Evolutionary conservation across 2,329 filamentous ascomycete genomes (phyloP).

Genomic region (Aspergillus caelatus): DNA sequence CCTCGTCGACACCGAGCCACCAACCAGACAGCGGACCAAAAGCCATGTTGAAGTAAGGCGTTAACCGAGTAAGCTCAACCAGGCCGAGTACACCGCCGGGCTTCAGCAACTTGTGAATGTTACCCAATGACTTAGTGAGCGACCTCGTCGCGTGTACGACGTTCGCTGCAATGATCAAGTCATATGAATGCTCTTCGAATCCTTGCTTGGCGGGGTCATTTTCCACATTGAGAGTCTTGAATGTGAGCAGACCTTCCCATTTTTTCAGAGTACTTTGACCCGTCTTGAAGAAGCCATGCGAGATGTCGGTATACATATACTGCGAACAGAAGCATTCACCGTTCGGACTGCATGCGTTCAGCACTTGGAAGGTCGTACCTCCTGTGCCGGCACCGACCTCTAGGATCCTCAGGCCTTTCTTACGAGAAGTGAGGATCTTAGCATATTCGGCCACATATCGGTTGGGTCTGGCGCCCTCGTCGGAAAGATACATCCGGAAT

Average conservation of each 20-base stretch:
- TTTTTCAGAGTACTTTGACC: conserved; percentile 21
- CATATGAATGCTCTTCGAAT: conserved; percentile 27
- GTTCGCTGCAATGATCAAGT: conserved; percentile 27
- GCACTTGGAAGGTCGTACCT: conserved; percentile 10
- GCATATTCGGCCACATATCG: conserved; percentile 7
- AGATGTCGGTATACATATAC: conserved; percentile 29
- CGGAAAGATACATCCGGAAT: conserved; percentile 7
- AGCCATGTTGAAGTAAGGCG: conserved; percentile 9
- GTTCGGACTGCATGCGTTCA: conserved; percentile 2
- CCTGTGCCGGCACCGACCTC: conserved; percentile 28
- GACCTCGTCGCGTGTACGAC: conserved; percentile 11
- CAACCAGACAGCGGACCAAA: conserved; percentile 11
- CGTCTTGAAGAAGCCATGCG: conserved; percentile 25
- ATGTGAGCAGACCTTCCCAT: conserved; percentile 20
- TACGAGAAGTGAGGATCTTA: conserved; percentile 1
- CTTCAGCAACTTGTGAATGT: conserved; percentile 25
- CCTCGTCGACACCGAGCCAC: conserved; percentile 11
- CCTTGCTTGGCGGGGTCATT: conserved; percentile 29
- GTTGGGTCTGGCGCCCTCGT: conserved; percentile 1
- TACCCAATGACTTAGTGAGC: conserved; percentile 22
- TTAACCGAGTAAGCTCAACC: conserved; percentile 4
- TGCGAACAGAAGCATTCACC: conserved; percentile 10
- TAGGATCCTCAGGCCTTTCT: conserved; percentile 11
- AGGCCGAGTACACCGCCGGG: conserved; percentile 40
- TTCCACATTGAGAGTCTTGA: conserved; percentile 28